Evolutionary conservation across 1,139 yeast genomes (phyloP), one percentile per base, ranked within the genome.

Genomic region (Trichomonascaceae sp.): DNA sequence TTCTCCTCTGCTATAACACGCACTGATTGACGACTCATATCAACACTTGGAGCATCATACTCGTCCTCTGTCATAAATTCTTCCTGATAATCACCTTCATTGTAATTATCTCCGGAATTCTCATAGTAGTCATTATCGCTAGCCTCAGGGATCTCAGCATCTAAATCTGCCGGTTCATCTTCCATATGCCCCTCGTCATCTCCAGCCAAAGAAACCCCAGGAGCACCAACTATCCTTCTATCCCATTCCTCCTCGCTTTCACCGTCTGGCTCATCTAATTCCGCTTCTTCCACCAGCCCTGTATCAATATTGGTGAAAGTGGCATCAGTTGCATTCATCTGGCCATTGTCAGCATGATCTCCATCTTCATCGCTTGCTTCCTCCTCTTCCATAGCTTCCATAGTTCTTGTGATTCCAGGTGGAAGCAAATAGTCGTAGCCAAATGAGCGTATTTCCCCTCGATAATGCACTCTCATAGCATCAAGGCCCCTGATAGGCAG

Each of bases 381-480:
- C 15, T 55, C 61, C 32, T 62, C 61, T 44, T 61, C 66, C 55
- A 58, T 53, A 5, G 59, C 59, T 27, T 59, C 61, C 61, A 60
- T 60, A 4, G 65, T 63, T 45, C 55, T 60, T 45, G 47, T 39
- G 22, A 61, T 54, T 38, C 65, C 68, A 10, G 62, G 61, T 1
- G 66, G 68, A 30, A 46, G 53, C 50, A 58, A 50, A 57, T 62
- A 65, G 8, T 54, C 53, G 52, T 57, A 58, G 44, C 65, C 63
- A 53, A 64, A 51, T 56, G 65, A 57, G 50, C 63, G 53, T 58
- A 65, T 44, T 56, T 63, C 54, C 55, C 53, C 47, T 45, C 61
- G 52, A 15, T 50, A 47, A 24, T 50, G 50, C 13, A 53, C 52
- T 41, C 63, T 52, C 17, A 44, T 47, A 27, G 47, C 50, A 39